Evolutionary conservation across 208 protist species (phyloP).

Genomic region (Zelonia costaricensis): DNA sequence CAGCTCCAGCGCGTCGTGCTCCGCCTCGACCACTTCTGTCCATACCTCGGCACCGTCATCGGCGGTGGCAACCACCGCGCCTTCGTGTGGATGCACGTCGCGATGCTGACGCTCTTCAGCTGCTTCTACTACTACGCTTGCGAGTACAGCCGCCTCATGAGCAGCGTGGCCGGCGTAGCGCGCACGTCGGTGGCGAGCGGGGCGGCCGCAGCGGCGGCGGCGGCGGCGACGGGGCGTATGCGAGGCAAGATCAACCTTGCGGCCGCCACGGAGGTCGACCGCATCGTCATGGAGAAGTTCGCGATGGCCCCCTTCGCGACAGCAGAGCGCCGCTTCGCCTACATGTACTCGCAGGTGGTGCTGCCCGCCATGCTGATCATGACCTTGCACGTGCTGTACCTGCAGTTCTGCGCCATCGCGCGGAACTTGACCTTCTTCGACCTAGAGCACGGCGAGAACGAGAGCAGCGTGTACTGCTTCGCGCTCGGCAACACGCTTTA

Average conservation of each 20-base stretch:
- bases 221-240: not conserved
- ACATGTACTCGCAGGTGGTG: slow-evolving; percentile 57
- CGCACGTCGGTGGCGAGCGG: not conserved
- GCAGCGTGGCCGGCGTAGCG: not conserved
- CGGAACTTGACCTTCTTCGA: slow-evolving; percentile 80
- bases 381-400: slow-evolving; percentile 24
- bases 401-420: slow-evolving; percentile 47
- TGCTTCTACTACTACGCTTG: slow-evolving; percentile 38
- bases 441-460: slow-evolving; percentile 37
- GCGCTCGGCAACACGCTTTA: slow-evolving; percentile 49
- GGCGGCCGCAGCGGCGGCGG: not conserved
- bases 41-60: slow-evolving; percentile 61
- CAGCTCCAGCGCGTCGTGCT: slow-evolving; percentile 57
- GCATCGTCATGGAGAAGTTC: not conserved
- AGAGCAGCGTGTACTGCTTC: slow-evolving; percentile 79
- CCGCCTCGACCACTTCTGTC: slow-evolving; percentile 82
- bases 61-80: slow-evolving; percentile 74
- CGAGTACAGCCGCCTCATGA: slow-evolving; percentile 24
- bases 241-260: not conserved
- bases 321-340: slow-evolving; percentile 34
- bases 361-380: slow-evolving; percentile 51
- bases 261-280: not conserved
- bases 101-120: slow-evolving; percentile 26
- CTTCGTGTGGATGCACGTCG: slow-evolving; percentile 48
- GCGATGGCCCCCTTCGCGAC: slow-evolving; percentile 17